Evolutionary conservation across 139 green algal genomes (phyloP).

Genomic region (Tetradesmus lagerheimii): DNA sequence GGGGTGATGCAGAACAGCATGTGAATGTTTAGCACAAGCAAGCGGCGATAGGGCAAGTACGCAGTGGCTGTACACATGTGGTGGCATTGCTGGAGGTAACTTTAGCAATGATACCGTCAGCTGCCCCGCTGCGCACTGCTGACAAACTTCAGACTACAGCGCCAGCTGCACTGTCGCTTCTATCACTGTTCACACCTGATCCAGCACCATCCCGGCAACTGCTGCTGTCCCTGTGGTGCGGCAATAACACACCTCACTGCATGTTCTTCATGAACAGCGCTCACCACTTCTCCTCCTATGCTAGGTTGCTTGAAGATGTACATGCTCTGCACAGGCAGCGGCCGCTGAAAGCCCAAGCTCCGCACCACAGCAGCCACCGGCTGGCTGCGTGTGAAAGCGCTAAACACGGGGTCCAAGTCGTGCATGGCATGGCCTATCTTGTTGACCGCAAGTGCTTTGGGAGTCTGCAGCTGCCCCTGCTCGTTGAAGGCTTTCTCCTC

Average conservation of each 20-base stretch:
- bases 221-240: too few species aligned
- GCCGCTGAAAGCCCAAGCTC: constrained; percentile 80
- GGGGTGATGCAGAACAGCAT: background rate
- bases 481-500: constrained; percentile 87
- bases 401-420: constrained; percentile 87
- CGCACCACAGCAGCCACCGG: constrained; percentile 18
- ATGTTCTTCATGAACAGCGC: constrained; percentile 48
- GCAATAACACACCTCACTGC: too few species aligned
- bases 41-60: background rate
- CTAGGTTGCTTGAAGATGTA: constrained; percentile 95
- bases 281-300: constrained; percentile 93
- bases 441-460: constrained; percentile 87
- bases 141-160: background rate
- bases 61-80: background rate
- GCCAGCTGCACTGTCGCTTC: too few species aligned
- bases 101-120: background rate
- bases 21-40: too few species aligned
- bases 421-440: constrained; percentile 96
- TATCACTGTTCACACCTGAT: too few species aligned
- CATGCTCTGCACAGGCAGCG: constrained; percentile 95
- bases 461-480: constrained; percentile 59
- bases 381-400: background rate
- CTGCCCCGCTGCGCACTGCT: background rate
- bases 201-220: too few species aligned
- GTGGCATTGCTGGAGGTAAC: background rate